Evolutionary conservation across 164 flowering plant species (phyloP), one percentile per base, ranked within the genome.

Genomic region (Akebia trifoliata): DNA sequence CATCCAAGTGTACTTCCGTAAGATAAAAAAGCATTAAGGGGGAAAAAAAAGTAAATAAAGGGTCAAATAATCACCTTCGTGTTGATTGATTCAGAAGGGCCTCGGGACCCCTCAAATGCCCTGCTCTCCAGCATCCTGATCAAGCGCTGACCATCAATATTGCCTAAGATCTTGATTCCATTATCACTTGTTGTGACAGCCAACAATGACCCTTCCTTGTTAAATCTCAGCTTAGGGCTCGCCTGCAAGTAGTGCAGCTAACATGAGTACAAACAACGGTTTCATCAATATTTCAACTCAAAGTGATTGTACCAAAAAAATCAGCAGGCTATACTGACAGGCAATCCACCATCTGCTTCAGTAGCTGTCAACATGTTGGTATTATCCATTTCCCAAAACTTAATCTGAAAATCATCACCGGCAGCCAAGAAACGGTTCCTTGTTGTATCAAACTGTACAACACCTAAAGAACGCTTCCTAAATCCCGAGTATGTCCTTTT

Each of bases 361-460:
- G 62, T 50, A 63, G 61, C 49, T 31, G 71, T 70, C 57, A 76
- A 48, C 8, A 74, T 10, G 46, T 64, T 65, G 9, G 53, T 56
- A 45, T 57, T 68, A 44, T 79, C 83, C 77, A 74, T 74, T 43
- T 79, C 83, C 81, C 83, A 79, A 36, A 79, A 74, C 59, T 79
- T 79, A 6, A 79, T 69, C 24, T 44, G 69, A 31, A 58, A 65
- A 18, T 74, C 83, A 70, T 79, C 83, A 55, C 83, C 81, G 32
- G 74, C 83, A 34, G 81, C 83, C 44, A 76, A 66, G 63, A 79
- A 76, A 0, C 71, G 73, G 54, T 76, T 79, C 50, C 61, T 67
- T 4, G 78, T 76, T 11, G 77, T 79, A 54, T 76, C 83, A 63
- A 76, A 78, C 69, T 76, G 83, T n/a, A 79, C 83, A 58, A 79